Base-by-base conservation (phyloP, 805 yeast species). In the Yarrowia porcina region DNA sequence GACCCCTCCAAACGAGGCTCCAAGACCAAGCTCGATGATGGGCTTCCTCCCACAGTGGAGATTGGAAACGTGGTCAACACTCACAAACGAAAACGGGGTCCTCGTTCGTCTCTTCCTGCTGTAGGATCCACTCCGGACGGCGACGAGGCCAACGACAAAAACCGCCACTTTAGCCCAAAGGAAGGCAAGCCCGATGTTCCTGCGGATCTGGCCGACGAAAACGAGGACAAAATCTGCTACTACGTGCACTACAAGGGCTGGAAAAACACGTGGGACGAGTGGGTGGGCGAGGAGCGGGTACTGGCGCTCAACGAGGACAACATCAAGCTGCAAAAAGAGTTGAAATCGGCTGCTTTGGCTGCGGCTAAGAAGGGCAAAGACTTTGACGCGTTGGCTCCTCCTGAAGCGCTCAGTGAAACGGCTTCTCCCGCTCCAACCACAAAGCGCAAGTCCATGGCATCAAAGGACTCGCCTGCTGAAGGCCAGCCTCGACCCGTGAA, bases 181-280 rank as follows among this genome's bases (percentile, higher is more conserved):
- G 52, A 64, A 1, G 67, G 65, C n/a, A 65, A 64, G 30, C 67
- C 67, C 30, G 61, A 63, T 20, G 65, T 56, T 27, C 66, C 66
- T 28, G 39, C 69, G 13, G 71, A 70, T 36, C 66, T 79, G 11
- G 79, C 82, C 1, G 73, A 68, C 17, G 79, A 76, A 12, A 64
- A 78, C 18, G 67, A 66, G 27, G 73, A 69, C 18, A 75, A 74
- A 41, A 67, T 68, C 20, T 79, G 85, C 30, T 92, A 84, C 74
- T 85, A 79, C 67, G 83, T 93, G 17, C 99, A 94, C 71, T 93
- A 93, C 74, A 88, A 87, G 68, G 98, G 99, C 2, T 93, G 99
- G 99, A 93, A 92, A 70, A 75, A 86, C 17, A 85, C 91, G 64
- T 93, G 97, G 97, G 98, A 93, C 72, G 99, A 93, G 73, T 93